Percentiles rank a stretch among this genome's conserved stretches.
These are phyloP conservation scores for Sutorius eximius DNA, from an alignment of 1,284 basidiomycete genomes.

Conservation along the genomic window DNA sequence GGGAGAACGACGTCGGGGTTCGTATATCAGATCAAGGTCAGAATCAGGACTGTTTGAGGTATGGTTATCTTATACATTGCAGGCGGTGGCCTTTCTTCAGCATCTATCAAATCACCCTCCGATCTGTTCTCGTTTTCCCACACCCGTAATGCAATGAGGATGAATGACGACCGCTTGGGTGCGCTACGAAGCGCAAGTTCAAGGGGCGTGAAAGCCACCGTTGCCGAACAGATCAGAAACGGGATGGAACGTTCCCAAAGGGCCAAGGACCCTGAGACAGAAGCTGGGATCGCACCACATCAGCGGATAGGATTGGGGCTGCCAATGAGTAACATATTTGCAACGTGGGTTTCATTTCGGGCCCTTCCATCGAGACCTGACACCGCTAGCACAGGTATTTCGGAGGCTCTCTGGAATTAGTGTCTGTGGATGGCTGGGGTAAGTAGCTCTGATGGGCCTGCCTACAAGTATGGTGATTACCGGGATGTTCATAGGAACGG, in stretches of 20 bases:
- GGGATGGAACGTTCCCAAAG: constrained; percentile 19
- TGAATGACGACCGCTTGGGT: constrained; percentile 68
- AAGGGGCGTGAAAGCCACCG: constrained; percentile 71
- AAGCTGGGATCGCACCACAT: constrained; percentile 52
- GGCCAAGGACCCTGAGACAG: constrained; percentile 42
- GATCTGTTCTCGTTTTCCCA: constrained; percentile 86
- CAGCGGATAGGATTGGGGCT: constrained; percentile 75
- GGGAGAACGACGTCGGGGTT: constrained; percentile 69
- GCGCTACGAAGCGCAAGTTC: constrained; percentile 66
- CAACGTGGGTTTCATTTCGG: constrained; percentile 52
- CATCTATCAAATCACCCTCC: constrained; percentile 57
- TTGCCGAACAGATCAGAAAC: constrained; percentile 66
- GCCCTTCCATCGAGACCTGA: constrained; percentile 3
- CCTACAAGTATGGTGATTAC: not conserved
- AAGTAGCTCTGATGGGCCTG: constrained; percentile 24
- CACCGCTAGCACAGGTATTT: constrained; percentile 56
- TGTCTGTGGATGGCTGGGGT: constrained; percentile 85
- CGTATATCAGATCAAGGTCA: constrained; percentile 85
- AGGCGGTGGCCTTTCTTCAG: constrained; percentile 69
- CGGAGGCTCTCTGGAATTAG: constrained; percentile 79
- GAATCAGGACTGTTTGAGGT: not conserved
- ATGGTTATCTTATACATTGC: constrained; percentile 3
- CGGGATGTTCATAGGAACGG: constrained; percentile 55
- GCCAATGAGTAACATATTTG: constrained; percentile 84
- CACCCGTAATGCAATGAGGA: constrained; percentile 65